These are phyloP conservation scores for Sisymbrium irio DNA, from an alignment of 345 rosid species.

Conservation along the genomic window DNA sequence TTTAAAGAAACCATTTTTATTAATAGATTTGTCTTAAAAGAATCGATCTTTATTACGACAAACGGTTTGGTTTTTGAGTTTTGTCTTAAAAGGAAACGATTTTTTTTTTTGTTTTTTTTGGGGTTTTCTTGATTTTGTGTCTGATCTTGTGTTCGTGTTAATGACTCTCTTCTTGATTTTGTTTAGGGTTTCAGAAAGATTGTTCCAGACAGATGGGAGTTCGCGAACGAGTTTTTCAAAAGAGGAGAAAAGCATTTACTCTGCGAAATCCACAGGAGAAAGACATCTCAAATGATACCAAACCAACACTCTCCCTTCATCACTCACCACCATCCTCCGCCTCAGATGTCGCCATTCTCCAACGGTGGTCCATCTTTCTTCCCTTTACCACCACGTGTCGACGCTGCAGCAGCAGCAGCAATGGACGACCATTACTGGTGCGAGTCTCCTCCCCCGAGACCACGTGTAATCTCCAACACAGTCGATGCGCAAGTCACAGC, in stretches of 20 bases:
- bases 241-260: conserved; percentile 91
- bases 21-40: not conserved
- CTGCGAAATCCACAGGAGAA: conserved; percentile 90
- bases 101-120: conserved; percentile 16
- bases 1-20: not conserved
- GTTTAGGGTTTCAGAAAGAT: conserved; percentile 93
- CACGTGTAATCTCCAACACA: not conserved
- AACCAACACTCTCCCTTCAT: conserved; percentile 48
- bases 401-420: conserved; percentile 37
- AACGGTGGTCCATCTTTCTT: conserved; percentile 47
- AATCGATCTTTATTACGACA: not conserved
- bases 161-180: not conserved
- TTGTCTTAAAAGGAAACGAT: not conserved
- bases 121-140: not conserved
- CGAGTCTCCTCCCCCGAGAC: conserved; percentile 48
- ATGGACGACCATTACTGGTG: conserved; percentile 64
- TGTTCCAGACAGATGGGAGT: conserved; percentile 98
- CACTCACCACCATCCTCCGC: conserved; percentile 47
- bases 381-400: conserved; percentile 49
- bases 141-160: not conserved
- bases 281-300: conserved; percentile 69
- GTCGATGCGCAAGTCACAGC: conserved; percentile 48
- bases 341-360: conserved; percentile 40
- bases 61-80: not conserved
- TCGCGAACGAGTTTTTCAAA: conserved; percentile 88